Base-by-base conservation (phyloP, 108 stramenopile species). In the Skeletonema marinoi region DNA sequence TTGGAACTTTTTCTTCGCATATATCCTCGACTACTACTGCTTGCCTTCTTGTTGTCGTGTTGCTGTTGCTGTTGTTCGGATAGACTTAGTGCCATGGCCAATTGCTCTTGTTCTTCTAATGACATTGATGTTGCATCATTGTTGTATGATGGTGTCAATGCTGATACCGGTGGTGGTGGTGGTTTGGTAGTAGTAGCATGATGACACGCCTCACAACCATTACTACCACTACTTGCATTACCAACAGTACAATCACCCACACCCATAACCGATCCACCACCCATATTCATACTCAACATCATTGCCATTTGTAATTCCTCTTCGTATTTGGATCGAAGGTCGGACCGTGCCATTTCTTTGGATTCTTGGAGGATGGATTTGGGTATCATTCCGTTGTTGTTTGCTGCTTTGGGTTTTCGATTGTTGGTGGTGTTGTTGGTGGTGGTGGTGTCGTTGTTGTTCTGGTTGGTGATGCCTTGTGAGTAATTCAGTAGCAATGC, bases 41-140 rank as follows among this genome's bases (percentile, higher is more conserved):
- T 56, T n/a, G 35, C 33, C 31, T 35, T 70, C 33, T 14, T 50
- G 16, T 58, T 31, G 44, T 35, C 58, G 54, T 44, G 32, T 33
- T 41, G 62, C 30, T 62, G 54, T 14, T 61, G 70, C 60, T 83
- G 70, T 41, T 81, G 77, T 39, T 80, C 81, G 2, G 87, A 81
- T 39, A 87, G 19, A 66, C 82, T 86, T 21, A 87, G 54, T n/a
- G 85, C 87, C 78, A 87, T 83, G 29, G 84, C 86, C 7, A 81
- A 12, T 32, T 84, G 80, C 31, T 85, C 84, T 31, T 82, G 80
- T 33, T 88, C 88, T 35, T 77, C 70, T 38, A 31, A 44, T 46
- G 71, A 71, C 16, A 65, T 33, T 64, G 33, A 56, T 32, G 68
- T 6, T 4, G 16, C 6, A 54, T 36, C 64, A 48, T 46, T 31